These are phyloP conservation scores for Chlamydomonas sp. DNA, from an alignment of 139 green algal genomes.

Conservation along the genomic window DNA sequence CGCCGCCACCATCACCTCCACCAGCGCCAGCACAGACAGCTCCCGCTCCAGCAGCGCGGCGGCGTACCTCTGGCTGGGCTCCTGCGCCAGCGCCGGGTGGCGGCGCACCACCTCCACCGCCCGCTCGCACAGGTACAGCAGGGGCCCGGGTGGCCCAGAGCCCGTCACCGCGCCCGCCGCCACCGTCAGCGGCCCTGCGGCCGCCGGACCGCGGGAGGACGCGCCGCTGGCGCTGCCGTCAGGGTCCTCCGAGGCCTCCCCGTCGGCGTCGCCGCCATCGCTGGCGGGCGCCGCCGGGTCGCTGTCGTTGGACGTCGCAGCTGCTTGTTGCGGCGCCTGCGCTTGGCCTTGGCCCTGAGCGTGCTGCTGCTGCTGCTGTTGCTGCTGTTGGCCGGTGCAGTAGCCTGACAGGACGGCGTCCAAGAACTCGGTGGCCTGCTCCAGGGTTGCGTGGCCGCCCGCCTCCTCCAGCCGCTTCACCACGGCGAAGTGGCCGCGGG, in stretches of 20 bases:
- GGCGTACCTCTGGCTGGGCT: slow-evolving; percentile 68
- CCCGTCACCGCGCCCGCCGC: neutral
- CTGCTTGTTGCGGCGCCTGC: neutral
- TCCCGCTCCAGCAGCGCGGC: slow-evolving; percentile 77
- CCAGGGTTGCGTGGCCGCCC: slow-evolving; percentile 44
- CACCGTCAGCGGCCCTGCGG: neutral
- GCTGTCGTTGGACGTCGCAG: neutral
- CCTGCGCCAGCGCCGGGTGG: slow-evolving; percentile 53
- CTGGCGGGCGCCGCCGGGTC: neutral
- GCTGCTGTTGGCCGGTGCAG: slow-evolving; percentile 26
- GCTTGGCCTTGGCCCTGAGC: neutral
- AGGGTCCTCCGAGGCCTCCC: neutral
- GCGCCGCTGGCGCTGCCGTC: neutral
- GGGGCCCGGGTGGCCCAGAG: slow-evolving; percentile 21
- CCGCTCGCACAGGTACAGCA: slow-evolving; percentile 60
- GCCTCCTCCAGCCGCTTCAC: slow-evolving; percentile 56
- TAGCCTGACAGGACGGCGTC: slow-evolving; percentile 62
- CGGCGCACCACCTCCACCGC: slow-evolving; percentile 62
- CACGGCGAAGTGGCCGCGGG: slow-evolving; percentile 61
- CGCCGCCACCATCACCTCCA: slow-evolving; percentile 73
- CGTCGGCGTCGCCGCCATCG: slow-evolving; percentile 1
- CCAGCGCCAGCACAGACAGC: slow-evolving; percentile 69
- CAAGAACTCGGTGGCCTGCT: slow-evolving; percentile 67
- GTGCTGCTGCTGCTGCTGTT: neutral
- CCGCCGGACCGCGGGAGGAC: neutral